Conservation (phyloP, 208 protist species). For the Crithidia mellificae region DNA sequence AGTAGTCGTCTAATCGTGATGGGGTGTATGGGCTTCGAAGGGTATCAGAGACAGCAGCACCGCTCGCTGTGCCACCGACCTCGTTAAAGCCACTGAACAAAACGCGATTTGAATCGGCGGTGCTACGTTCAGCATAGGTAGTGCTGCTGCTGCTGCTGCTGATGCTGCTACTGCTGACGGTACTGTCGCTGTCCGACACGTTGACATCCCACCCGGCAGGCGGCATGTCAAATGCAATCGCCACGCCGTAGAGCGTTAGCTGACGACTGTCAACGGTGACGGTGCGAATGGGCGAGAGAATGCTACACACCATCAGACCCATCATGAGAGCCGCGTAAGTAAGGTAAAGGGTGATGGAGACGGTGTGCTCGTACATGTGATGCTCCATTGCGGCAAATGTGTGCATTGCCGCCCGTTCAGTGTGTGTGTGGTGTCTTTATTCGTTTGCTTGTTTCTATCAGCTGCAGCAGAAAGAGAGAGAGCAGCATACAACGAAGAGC, state of each 20-base stretch:
- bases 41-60: too few relatives aligned
- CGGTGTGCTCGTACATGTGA: conserved; percentile 41
- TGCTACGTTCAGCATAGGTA: too few relatives aligned
- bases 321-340: conserved; percentile 40
- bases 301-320: conserved; percentile 46
- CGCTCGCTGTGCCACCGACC: too few relatives aligned
- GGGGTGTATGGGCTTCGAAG: too few relatives aligned
- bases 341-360: conserved; percentile 39
- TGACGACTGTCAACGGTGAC: conserved; percentile 21
- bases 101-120: too few relatives aligned
- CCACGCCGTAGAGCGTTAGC: conserved; percentile 42
- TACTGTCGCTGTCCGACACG: neutral
- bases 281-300: conserved; percentile 43
- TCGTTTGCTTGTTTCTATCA: too few relatives aligned
- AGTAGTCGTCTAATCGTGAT: too few relatives aligned
- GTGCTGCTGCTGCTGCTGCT: too few relatives aligned
- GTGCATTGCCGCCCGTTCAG: neutral
- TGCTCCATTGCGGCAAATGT: neutral
- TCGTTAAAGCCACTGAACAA: too few relatives aligned
- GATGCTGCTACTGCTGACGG: conserved; percentile 2
- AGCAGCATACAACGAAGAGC: too few relatives aligned
- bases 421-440: too few relatives aligned
- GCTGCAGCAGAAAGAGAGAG: too few relatives aligned
- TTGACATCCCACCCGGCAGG: neutral
- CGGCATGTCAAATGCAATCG: conserved; percentile 36